Base-by-base conservation (phyloP, 108 stramenopile genomes). In the Cyclotella atomus region DNA sequence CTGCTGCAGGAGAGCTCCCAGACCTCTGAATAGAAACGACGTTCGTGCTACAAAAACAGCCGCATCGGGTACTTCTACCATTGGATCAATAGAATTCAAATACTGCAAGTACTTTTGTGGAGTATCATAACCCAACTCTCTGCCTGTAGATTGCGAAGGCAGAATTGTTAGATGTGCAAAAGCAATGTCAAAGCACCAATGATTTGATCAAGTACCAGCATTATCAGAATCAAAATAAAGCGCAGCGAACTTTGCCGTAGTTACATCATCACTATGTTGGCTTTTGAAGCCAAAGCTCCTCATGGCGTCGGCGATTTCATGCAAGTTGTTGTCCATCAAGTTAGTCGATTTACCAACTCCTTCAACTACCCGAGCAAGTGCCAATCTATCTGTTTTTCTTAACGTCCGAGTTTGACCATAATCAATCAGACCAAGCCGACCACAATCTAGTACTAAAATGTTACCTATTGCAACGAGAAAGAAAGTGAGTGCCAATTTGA, bases 201-300 rank as follows among this genome's bases (percentile, higher is more conserved):
- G n/a, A n/a, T n/a, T n/a, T n/a, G n/a, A n/a, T n/a, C n/a, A n/a
- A n/a, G n/a, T n/a, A n/a, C n/a, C n/a, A n/a, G n/a, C 81, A 12
- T 59, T 36, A 52, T 91, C 91, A 12, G 82, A 83, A 46, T 91
- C 91, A 59, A 91, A 91, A 46, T 87, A 91, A 3, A 89, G 60
- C 10, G 65, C 65, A 8, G 84, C 90, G 59, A 79, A 86, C 17
- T 87, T 69, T 30, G 83, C 78, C 29, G 87, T 69, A 12, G 73
- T 78, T 10, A 82, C 80, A 27, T 87, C 78, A 49, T 81, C 61
- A 27, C 73, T 62, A 59, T 84, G 60, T 60, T 78, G 82, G 32
- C 77, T 84, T 0, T 32, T 50, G 59, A 91, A 91, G 12, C 90
- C 90, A 75, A 84, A 75, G 0, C 72, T 68, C 36, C 85, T 55